phyloP scores from a whole-genome alignment of 2,329 filamentous ascomycete species.

The Penicillium sp. region DNA sequence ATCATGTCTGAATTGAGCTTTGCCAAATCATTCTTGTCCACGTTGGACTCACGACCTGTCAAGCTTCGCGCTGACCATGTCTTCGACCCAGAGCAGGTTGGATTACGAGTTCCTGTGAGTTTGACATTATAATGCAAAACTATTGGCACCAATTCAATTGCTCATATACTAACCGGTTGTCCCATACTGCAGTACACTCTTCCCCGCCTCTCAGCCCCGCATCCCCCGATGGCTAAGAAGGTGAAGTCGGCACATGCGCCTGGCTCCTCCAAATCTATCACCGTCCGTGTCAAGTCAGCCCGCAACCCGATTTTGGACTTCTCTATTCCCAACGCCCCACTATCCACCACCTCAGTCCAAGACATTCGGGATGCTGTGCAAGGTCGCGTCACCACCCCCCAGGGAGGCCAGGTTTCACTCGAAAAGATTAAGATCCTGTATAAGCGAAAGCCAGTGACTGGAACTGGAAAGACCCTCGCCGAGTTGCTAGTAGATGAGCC shows the following conservation, averaged over 20 bases:
- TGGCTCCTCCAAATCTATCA: constrained; percentile 44
- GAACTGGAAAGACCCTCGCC: constrained; percentile 73
- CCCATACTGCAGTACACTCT: constrained; percentile 45
- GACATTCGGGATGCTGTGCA: constrained; percentile 75
- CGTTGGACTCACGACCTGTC: constrained; percentile 74
- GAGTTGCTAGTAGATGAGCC: constrained; percentile 67
- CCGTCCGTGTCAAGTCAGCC: constrained; percentile 53
- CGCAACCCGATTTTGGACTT: constrained; percentile 74
- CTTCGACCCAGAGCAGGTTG: constrained; percentile 79
- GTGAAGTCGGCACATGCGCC: constrained; percentile 34
- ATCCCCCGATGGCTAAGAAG: constrained; percentile 48
- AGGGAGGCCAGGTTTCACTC: constrained; percentile 40
- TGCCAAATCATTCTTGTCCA: constrained; percentile 77
- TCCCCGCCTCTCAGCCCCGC: constrained; percentile 47
- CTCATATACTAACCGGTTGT: not conserved
- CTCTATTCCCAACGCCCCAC: constrained; percentile 60
- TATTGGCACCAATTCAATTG: not conserved
- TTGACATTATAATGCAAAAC: not conserved
- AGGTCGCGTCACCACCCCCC: constrained; percentile 57
- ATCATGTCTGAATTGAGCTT: constrained; percentile 82
- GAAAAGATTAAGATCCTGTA: constrained; percentile 84
- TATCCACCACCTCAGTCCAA: constrained; percentile 71
- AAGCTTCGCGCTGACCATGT: constrained; percentile 90
- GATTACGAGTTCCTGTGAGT: constrained; percentile 73
- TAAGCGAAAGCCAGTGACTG: constrained; percentile 81